Evolutionary conservation across 352 stramenopile genomes (phyloP).

Genomic region (Globisporangium megalacanthum): DNA sequence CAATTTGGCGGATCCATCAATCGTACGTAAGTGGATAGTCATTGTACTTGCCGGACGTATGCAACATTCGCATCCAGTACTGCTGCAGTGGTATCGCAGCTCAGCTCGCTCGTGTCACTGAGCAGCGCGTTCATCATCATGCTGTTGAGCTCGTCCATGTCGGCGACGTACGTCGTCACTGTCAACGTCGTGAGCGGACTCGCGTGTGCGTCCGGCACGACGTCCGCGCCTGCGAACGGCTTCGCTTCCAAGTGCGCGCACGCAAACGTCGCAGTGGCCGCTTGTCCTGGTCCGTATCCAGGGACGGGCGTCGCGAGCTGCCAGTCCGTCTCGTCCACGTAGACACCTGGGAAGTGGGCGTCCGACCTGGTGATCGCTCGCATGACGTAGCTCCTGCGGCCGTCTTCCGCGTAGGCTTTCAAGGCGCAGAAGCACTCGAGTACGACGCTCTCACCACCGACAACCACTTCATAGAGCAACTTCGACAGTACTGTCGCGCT

Average conservation of each 20-base stretch:
- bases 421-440: constrained; percentile 1
- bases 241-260: constrained; percentile 8
- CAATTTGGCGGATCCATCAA: too few species aligned
- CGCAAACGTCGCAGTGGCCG: constrained; percentile 2
- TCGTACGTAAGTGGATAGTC: too few species aligned
- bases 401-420: not conserved
- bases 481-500: not conserved
- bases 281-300: not conserved
- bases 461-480: constrained; percentile 3
- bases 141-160: constrained; percentile 3
- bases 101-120: not conserved
- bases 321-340: constrained; percentile 13
- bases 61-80: not conserved
- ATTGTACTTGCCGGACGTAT: constrained; percentile 2
- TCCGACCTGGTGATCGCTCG: constrained; percentile 3
- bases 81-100: not conserved
- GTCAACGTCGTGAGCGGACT: constrained; percentile 1
- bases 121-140: constrained; percentile 10
- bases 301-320: constrained; percentile 1
- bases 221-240: not conserved
- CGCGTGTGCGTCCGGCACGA: not conserved
- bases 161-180: constrained; percentile 1
- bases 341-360: constrained; percentile 9
- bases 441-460: constrained; percentile 1
- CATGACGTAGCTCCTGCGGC: not conserved